Conservation (phyloP, 768 basidiomycete species). For the Ephemerocybe angulata region DNA sequence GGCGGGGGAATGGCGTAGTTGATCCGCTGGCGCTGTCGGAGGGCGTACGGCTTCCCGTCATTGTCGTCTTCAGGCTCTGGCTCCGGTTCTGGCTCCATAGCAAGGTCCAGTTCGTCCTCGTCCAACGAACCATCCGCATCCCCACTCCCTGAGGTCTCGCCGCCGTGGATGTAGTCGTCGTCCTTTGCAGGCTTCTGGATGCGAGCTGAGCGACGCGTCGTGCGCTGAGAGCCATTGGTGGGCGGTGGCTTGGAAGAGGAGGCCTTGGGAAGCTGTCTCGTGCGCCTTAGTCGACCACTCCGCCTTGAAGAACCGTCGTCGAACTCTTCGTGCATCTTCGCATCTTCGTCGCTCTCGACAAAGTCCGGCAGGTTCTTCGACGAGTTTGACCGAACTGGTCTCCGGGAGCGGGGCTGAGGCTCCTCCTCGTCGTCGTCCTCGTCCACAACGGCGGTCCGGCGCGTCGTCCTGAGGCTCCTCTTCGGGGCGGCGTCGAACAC, state of each 20-base stretch:
- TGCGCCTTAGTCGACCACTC: not conserved
- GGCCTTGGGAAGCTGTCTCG: conserved; percentile 10
- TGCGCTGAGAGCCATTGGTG: not conserved
- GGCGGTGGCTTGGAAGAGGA: conserved; percentile 9
- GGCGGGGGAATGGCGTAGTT: conserved; percentile 84
- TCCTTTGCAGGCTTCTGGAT: conserved; percentile 37
- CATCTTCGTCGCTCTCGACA: not conserved
- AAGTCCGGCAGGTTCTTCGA: conserved; percentile 11
- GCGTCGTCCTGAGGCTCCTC: not conserved
- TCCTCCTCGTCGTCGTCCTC: conserved; percentile 25
- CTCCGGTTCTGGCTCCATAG: conserved; percentile 37
- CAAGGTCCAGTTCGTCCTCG: conserved; percentile 43
- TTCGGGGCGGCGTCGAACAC: not conserved
- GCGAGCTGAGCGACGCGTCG: conserved; percentile 39
- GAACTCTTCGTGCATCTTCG: not conserved
- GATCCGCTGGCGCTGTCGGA: conserved; percentile 63
- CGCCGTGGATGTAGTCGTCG: conserved; percentile 47
- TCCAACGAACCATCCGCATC: conserved; percentile 61
- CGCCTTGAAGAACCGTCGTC: conserved; percentile 5
- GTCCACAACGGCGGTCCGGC: conserved; percentile 14
- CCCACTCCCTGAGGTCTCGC: conserved; percentile 43
- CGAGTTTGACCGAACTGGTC: conserved; percentile 7
- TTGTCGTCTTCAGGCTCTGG: conserved; percentile 43
- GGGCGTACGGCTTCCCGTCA: conserved; percentile 58
- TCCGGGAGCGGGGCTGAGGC: conserved; percentile 1